These are phyloP conservation scores for Gossypium turneri DNA, from an alignment of 345 rosid species.

Conservation along the genomic window DNA sequence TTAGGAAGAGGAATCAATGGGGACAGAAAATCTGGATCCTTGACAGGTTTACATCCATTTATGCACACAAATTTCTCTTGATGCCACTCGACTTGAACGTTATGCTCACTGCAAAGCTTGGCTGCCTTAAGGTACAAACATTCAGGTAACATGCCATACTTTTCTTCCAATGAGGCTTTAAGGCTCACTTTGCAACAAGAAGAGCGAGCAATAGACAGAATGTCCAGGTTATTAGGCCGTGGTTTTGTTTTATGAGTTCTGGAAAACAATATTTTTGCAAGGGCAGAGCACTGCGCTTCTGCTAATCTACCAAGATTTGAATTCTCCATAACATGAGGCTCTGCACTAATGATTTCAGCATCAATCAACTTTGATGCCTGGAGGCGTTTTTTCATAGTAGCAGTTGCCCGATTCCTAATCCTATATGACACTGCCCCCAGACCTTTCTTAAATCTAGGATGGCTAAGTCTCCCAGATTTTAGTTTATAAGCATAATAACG, in stretches of 20 bases:
- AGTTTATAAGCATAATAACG: conserved; percentile 63
- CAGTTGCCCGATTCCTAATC: conserved; percentile 63
- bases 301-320: conserved; percentile 46
- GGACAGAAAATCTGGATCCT: conserved; percentile 31
- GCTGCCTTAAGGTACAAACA: conserved; percentile 83
- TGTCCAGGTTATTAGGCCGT: conserved; percentile 80
- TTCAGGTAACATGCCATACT: conserved; percentile 71
- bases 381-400: conserved; percentile 67
- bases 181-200: conserved; percentile 90
- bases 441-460: conserved; percentile 79
- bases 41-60: conserved; percentile 67
- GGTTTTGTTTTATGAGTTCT: conserved; percentile 70
- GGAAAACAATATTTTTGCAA: conserved; percentile 68
- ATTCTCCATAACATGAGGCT: conserved; percentile 35
- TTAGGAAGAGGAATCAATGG: conserved; percentile 43
- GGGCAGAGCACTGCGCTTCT: conserved; percentile 58
- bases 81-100: conserved; percentile 87
- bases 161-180: conserved; percentile 66
- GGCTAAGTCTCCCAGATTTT: conserved; percentile 92
- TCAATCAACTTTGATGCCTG: conserved; percentile 55
- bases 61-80: conserved; percentile 66
- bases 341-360: conserved; percentile 28
- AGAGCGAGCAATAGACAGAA: conserved; percentile 70
- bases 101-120: conserved; percentile 87
- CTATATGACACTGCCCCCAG: conserved; percentile 70